phyloP scores from a whole-genome alignment of 1,139 yeast species.

The Geotrichum citri-aurantii region DNA sequence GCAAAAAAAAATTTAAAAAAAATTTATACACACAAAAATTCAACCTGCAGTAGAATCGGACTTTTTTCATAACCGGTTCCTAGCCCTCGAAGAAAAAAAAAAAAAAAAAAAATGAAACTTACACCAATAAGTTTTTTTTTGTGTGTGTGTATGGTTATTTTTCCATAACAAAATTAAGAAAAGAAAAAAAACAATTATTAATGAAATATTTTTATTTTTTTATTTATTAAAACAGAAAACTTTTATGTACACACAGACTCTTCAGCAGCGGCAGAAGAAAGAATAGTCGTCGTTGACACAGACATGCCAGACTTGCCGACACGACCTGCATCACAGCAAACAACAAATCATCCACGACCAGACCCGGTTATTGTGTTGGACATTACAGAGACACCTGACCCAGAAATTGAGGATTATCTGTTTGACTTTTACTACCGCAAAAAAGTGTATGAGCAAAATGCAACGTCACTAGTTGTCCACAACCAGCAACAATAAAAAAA shows the following conservation, averaged over 20 bases:
- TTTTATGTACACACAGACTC: background rate
- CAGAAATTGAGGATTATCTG: slow-evolving; percentile 16
- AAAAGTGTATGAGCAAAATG: slow-evolving; percentile 1
- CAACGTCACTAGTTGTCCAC: background rate
- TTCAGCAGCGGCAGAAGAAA: background rate
- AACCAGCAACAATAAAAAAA: background rate
- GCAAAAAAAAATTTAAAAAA: too few species aligned
- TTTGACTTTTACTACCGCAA: slow-evolving; percentile 14
- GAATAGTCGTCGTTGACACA: background rate
- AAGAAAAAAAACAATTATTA: background rate
- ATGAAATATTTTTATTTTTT: background rate
- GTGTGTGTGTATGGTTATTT: too few species aligned
- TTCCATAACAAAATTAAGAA: too few species aligned
- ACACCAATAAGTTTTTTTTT: too few species aligned
- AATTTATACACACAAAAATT: too few species aligned
- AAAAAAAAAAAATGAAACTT: too few species aligned
- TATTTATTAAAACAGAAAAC: background rate
- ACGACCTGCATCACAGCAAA: background rate
- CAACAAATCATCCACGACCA: background rate
- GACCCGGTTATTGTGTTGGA: slow-evolving; percentile 9
- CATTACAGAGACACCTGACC: slow-evolving; percentile 13
- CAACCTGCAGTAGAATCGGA: too few species aligned
- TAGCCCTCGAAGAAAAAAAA: background rate
- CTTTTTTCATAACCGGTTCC: background rate
- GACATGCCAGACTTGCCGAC: background rate